phyloP scores from a whole-genome alignment of 257 asterid species.

The Nicotiana knightiana region DNA sequence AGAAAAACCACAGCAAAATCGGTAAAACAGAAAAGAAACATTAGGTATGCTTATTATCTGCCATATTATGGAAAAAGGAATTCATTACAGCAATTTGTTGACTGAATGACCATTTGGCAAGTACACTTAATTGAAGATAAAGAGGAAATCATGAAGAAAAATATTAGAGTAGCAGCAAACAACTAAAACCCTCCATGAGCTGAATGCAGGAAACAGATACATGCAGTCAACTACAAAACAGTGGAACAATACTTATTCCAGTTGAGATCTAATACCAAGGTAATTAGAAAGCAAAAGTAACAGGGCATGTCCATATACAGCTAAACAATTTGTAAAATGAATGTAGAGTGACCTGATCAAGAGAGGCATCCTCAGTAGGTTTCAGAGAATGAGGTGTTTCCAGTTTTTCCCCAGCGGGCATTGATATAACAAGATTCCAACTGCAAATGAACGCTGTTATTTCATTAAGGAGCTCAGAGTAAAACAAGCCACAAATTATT shows the following conservation, averaged over 20 bases:
- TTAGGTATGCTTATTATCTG: background rate
- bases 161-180: background rate
- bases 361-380: constrained; percentile 58
- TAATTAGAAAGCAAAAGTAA: background rate
- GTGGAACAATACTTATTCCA: background rate
- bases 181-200: background rate
- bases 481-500: background rate
- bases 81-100: background rate
- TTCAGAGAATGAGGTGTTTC: constrained; percentile 74
- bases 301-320: background rate
- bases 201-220: background rate
- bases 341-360: constrained; percentile 55
- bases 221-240: background rate
- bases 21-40: background rate
- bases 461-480: constrained; percentile 16
- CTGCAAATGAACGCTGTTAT: constrained; percentile 42
- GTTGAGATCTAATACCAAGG: background rate
- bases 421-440: constrained; percentile 77
- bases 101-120: background rate
- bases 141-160: background rate
- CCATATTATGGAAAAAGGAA: background rate
- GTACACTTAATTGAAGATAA: background rate
- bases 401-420: constrained; percentile 82
- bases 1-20: background rate
- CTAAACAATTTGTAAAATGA: background rate